Conservation (phyloP, 1,284 basidiomycete species). For the Golubevia sp. region DNA sequence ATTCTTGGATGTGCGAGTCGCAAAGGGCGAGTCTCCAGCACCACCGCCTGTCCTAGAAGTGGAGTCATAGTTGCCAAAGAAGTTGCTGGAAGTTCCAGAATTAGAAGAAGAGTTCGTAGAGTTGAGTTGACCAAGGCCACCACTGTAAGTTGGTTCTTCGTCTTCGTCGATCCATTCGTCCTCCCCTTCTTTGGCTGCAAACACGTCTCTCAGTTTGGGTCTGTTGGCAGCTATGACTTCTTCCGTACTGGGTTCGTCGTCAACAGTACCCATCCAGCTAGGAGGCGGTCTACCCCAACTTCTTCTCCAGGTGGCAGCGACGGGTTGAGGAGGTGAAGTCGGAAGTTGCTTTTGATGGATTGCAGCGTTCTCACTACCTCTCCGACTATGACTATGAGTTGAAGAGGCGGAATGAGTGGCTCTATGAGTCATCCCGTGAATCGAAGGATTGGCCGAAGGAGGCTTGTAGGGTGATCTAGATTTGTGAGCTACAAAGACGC, state of each 20-base stretch:
- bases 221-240: slow-evolving; percentile 1
- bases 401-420: not conserved
- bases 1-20: no score
- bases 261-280: slow-evolving; percentile 44
- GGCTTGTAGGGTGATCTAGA: slow-evolving; percentile 44
- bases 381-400: not conserved
- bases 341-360: not conserved
- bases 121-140: slow-evolving; percentile 43
- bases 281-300: slow-evolving; percentile 52
- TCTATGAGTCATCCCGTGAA: slow-evolving; percentile 23
- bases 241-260: slow-evolving; percentile 19
- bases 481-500: slow-evolving; percentile 48
- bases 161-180: slow-evolving; percentile 53
- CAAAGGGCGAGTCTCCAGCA: no score
- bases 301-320: slow-evolving; percentile 36
- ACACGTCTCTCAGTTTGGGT: slow-evolving; percentile 42
- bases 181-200: slow-evolving; percentile 27
- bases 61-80: not conserved
- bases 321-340: slow-evolving; percentile 13
- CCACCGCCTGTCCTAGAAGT: not conserved
- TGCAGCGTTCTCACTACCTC: not conserved
- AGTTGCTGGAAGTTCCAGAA: not conserved
- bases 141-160: slow-evolving; percentile 35
- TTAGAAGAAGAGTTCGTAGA: slow-evolving; percentile 4
- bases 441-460: slow-evolving; percentile 38